Base-by-base conservation (phyloP, 768 basidiomycete species). In the Termitomyces sp. region DNA sequence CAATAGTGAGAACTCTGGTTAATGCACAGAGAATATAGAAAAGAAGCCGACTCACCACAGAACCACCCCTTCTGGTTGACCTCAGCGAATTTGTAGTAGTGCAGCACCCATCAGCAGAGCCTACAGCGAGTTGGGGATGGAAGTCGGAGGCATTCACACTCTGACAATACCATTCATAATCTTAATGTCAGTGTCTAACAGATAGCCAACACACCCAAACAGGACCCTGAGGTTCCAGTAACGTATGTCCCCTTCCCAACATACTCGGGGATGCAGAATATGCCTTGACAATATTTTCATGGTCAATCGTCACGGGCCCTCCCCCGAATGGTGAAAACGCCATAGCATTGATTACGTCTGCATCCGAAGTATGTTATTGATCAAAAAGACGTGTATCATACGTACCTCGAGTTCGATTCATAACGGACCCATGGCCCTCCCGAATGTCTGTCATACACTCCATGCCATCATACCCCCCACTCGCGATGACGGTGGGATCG, bases 121-220 rank as follows among this genome's bases (percentile, higher is more conserved):
- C 91, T 14, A 89, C 83, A 0, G 89, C 91, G 4, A 96, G 74
- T 70, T 94, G 92, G 5, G 94, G 88, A 67, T 98, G 96, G 68
- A 88, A 89, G 50, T 96, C 91, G 0, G 95, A 96, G 1, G 86
- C 79, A 59, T 81, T 77, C 32, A 95, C 72, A 59, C 81, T 84
- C 95, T 96, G 67, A 17, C 10, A 29, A 45, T 34, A 38, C 34
- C 32, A 34, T 60, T 49, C 10, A 46, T 46, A 20, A 32, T 8
- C 47, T 10, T 20, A 4, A 12, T 10, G 14, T 59, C 20, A 32
- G 29, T n/a, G 4, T n/a, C 32, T 15, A 48, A 48, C 8, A 36
- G 48, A 11, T 2, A 32, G n/a, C 0, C n/a, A 8, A 75, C 85
- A 25, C 64, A 95, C 94, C 93, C 91, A 94, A 60, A 91, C 81